These are phyloP conservation scores for Aspergillus hancockii DNA, from an alignment of 495 filamentous ascomycete species.

Conservation along the genomic window DNA sequence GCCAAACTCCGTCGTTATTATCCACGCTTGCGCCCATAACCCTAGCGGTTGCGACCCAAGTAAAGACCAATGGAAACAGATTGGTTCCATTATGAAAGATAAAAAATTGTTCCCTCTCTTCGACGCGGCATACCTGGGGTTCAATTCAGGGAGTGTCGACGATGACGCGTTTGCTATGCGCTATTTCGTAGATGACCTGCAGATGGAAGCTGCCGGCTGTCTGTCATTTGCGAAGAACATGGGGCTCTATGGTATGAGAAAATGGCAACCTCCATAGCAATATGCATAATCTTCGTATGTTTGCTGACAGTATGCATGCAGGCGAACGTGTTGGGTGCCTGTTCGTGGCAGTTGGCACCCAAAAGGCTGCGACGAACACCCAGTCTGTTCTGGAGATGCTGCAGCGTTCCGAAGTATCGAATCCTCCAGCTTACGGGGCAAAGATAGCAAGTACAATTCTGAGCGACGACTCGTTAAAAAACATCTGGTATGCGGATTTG, in stretches of 20 bases:
- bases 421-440: slow-evolving; percentile 42
- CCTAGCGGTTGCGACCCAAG: slow-evolving; percentile 47
- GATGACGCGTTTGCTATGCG: slow-evolving; percentile 46
- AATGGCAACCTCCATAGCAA: neutral
- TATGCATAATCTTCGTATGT: neutral
- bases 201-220: slow-evolving; percentile 33
- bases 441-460: slow-evolving; percentile 39
- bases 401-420: slow-evolving; percentile 42
- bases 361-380: slow-evolving; percentile 23
- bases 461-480: slow-evolving; percentile 18
- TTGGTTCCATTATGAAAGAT: slow-evolving; percentile 33
- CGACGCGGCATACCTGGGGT: slow-evolving; percentile 48
- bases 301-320: neutral
- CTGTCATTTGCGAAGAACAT: slow-evolving; percentile 50
- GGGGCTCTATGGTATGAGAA: slow-evolving; percentile 44
- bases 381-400: slow-evolving; percentile 34
- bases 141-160: slow-evolving; percentile 42
- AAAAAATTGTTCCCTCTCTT: slow-evolving; percentile 42
- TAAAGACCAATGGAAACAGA: slow-evolving; percentile 42
- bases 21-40: slow-evolving; percentile 51
- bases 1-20: slow-evolving; percentile 33
- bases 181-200: slow-evolving; percentile 32
- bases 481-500: slow-evolving; percentile 43
- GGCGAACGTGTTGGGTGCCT: slow-evolving; percentile 34
- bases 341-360: slow-evolving; percentile 15